Evolutionary conservation across 108 stramenopile genomes (phyloP).

Genomic region (Fragilaria crotonensis): DNA sequence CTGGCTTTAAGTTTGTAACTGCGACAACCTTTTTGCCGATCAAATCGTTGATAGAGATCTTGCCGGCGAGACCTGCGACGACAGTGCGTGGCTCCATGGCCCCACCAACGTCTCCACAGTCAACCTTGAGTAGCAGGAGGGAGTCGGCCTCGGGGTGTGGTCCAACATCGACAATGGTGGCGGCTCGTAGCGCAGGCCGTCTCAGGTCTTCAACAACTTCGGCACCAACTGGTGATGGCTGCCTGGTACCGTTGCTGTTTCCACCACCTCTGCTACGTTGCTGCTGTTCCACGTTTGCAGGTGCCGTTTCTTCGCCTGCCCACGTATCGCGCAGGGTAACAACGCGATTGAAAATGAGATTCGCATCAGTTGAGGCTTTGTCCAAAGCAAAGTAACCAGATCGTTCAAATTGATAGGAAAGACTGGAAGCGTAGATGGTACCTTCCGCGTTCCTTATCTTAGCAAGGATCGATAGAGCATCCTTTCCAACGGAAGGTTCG

Average conservation of each 20-base stretch:
- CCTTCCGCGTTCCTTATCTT: conserved; percentile 15
- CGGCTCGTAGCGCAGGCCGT: conserved; percentile 64
- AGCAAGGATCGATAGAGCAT: conserved; percentile 37
- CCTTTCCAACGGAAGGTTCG: conserved; percentile 66
- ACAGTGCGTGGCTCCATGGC: conserved; percentile 57
- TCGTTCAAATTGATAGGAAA: conserved; percentile 86
- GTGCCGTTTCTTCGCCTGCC: conserved; percentile 28
- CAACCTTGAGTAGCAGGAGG: conserved; percentile 72
- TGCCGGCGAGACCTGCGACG: conserved; percentile 73
- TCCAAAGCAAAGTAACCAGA: conserved; percentile 85
- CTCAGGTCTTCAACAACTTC: conserved; percentile 53
- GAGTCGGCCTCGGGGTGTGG: conserved; percentile 84
- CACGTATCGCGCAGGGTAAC: conserved; percentile 83
- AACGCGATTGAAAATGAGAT: conserved; percentile 83
- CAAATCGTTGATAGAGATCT: conserved; percentile 54
- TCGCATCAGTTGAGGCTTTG: conserved; percentile 35
- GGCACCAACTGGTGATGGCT: no score
- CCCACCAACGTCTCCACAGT: conserved; percentile 68
- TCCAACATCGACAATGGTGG: conserved; percentile 60
- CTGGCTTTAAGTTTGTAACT: conserved; percentile 78
- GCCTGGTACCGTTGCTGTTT: conserved; percentile 8
- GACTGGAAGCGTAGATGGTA: conserved; percentile 36
- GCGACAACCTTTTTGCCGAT: conserved; percentile 60
- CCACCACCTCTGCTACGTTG: conserved; percentile 20
- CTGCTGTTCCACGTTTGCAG: conserved; percentile 12